phyloP scores from a whole-genome alignment of 441 rosid genomes.

The Populus hybrid region DNA sequence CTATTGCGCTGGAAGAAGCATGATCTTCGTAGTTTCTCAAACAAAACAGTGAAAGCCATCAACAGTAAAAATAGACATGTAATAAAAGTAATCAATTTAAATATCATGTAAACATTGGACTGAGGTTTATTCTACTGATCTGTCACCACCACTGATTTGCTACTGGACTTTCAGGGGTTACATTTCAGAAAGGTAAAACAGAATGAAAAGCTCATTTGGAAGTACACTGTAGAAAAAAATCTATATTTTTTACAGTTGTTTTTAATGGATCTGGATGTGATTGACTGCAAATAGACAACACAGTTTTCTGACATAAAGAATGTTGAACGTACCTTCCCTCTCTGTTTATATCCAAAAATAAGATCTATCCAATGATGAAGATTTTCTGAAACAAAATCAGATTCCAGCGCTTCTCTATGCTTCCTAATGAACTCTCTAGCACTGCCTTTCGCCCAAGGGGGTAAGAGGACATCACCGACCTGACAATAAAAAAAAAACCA shows the following conservation, averaged over 20 bases:
- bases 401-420: conserved; percentile 98
- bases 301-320: background rate
- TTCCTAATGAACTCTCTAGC: conserved; percentile 85
- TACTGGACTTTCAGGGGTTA: too few relatives aligned
- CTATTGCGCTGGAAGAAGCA: too few relatives aligned
- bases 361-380: conserved; percentile 99
- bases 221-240: background rate
- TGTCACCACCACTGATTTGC: too few relatives aligned
- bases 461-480: conserved; percentile 93
- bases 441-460: conserved; percentile 99
- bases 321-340: conserved; percentile 77
- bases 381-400: conserved; percentile 94
- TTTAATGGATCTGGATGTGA: background rate
- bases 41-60: too few relatives aligned
- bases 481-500: conserved; percentile 29
- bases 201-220: background rate
- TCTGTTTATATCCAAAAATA: conserved; percentile 95
- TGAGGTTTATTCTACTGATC: too few relatives aligned
- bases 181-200: too few relatives aligned
- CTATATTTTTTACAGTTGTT: background rate
- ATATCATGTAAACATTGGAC: too few relatives aligned
- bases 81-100: too few relatives aligned
- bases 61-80: too few relatives aligned
- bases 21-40: too few relatives aligned
- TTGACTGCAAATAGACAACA: background rate